Percentiles rank a stretch among this genome's conserved stretches.
Evolutionary conservation across 106 monocot genomes (phyloP).

Genomic region (Xerophyta viscosa): DNA sequence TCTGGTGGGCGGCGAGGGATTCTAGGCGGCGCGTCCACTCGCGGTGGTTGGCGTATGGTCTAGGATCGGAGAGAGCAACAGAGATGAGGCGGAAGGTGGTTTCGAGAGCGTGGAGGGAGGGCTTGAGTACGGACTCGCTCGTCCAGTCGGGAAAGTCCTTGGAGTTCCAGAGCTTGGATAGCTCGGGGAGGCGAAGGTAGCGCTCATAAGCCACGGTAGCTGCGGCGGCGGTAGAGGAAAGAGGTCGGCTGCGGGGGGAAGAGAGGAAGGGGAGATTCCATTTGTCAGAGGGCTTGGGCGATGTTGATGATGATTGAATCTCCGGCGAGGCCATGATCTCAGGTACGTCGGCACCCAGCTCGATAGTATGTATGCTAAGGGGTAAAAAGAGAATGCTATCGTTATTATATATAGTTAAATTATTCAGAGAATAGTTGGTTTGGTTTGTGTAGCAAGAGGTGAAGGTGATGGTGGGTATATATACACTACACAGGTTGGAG

Average conservation of each 20-base stretch:
- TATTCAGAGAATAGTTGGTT: too few species aligned
- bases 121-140: constrained; percentile 53
- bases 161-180: constrained; percentile 27
- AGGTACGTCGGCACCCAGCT: background rate
- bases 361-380: too few species aligned
- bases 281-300: background rate
- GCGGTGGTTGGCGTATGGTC: constrained; percentile 50
- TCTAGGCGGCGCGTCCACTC: constrained; percentile 55
- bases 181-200: constrained; percentile 63
- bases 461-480: too few species aligned
- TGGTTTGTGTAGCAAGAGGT: too few species aligned
- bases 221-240: too few species aligned
- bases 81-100: constrained; percentile 84
- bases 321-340: constrained; percentile 9
- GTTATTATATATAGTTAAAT: too few species aligned
- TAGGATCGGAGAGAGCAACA: constrained; percentile 51
- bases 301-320: too few species aligned
- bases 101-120: constrained; percentile 68
- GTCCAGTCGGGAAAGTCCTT: constrained; percentile 55
- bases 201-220: constrained; percentile 47
- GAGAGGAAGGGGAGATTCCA: background rate
- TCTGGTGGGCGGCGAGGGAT: constrained; percentile 39
- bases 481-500: too few species aligned
- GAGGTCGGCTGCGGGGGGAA: constrained; percentile 3
- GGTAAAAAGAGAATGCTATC: too few species aligned